Conservation (phyloP, 2,329 filamentous ascomycete genomes). For the Alternaria tenuissima region DNA sequence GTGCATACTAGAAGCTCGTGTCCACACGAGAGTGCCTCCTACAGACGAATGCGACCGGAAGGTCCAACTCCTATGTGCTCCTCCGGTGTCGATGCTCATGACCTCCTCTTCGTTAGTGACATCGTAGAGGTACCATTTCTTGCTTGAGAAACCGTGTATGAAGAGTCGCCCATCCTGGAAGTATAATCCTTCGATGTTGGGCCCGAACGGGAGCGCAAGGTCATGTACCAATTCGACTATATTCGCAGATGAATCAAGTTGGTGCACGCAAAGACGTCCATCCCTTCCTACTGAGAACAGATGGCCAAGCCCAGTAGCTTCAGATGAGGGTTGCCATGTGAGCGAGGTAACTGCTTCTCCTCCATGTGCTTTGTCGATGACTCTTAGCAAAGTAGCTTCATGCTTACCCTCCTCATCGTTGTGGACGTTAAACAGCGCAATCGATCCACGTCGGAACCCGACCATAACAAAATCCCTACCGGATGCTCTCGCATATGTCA, state of each 20-base stretch:
- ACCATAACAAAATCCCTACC: slow-evolving; percentile 53
- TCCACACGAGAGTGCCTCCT: slow-evolving; percentile 73
- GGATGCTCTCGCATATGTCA: slow-evolving; percentile 42
- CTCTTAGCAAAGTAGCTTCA: slow-evolving; percentile 19
- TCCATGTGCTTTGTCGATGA: slow-evolving; percentile 53
- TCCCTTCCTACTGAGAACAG: slow-evolving; percentile 80
- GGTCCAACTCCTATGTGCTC: slow-evolving; percentile 80
- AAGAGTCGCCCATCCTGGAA: slow-evolving; percentile 66
- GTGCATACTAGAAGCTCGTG: slow-evolving; percentile 68
- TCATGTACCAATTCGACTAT: slow-evolving; percentile 67
- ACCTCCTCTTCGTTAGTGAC: slow-evolving; percentile 74
- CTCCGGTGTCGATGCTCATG: slow-evolving; percentile 80
- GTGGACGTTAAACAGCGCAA: slow-evolving; percentile 58
- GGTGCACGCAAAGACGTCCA: slow-evolving; percentile 75
- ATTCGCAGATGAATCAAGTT: slow-evolving; percentile 36
- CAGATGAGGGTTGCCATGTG: slow-evolving; percentile 45
- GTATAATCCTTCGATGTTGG: slow-evolving; percentile 77
- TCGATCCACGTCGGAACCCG: slow-evolving; percentile 64
- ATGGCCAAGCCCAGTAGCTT: slow-evolving; percentile 50
- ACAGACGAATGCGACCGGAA: slow-evolving; percentile 51
- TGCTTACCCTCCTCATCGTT: neutral
- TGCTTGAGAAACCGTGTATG: slow-evolving; percentile 82
- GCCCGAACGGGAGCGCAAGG: slow-evolving; percentile 73
- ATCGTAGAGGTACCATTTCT: slow-evolving; percentile 83
- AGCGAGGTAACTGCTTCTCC: slow-evolving; percentile 76